Conservation (phyloP, 2,329 filamentous ascomycete genomes). For the Capronia epimyces region DNA sequence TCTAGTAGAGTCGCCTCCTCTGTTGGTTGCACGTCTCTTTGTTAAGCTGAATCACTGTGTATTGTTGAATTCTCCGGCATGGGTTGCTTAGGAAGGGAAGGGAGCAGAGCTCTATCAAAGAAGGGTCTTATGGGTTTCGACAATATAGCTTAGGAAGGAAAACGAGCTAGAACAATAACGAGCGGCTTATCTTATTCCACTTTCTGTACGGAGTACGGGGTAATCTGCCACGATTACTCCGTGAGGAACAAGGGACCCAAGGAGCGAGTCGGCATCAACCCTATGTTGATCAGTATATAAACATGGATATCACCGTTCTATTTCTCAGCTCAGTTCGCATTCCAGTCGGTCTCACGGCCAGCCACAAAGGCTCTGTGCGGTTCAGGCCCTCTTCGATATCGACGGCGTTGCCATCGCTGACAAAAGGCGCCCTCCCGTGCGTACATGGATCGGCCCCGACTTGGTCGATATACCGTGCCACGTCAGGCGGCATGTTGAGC, state of each 20-base stretch:
- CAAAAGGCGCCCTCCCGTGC: conserved; percentile 40
- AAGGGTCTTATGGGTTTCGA: background rate
- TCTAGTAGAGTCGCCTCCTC: no score
- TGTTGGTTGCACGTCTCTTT: no score
- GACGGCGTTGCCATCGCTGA: conserved; percentile 42
- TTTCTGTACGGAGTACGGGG: no score
- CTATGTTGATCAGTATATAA: no score
- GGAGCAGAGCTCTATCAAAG: no score
- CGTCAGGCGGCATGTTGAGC: conserved; percentile 38
- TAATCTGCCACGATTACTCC: no score
- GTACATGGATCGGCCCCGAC: conserved; percentile 32
- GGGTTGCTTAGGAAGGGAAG: no score
- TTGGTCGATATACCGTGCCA: conserved; percentile 38
- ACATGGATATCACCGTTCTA: no score
- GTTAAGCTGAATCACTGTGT: background rate
- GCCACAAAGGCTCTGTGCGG: conserved; percentile 40
- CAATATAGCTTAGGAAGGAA: background rate
- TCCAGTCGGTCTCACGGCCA: no score
- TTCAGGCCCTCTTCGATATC: conserved; percentile 42
- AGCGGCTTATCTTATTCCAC: background rate
- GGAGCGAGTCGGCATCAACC: no score
- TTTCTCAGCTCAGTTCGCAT: no score
- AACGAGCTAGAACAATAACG: background rate
- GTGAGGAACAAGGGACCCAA: no score
- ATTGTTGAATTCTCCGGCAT: background rate